Conservation (phyloP, 768 basidiomycete genomes). For the Cystobasidiopsis lactophilus region DNA sequence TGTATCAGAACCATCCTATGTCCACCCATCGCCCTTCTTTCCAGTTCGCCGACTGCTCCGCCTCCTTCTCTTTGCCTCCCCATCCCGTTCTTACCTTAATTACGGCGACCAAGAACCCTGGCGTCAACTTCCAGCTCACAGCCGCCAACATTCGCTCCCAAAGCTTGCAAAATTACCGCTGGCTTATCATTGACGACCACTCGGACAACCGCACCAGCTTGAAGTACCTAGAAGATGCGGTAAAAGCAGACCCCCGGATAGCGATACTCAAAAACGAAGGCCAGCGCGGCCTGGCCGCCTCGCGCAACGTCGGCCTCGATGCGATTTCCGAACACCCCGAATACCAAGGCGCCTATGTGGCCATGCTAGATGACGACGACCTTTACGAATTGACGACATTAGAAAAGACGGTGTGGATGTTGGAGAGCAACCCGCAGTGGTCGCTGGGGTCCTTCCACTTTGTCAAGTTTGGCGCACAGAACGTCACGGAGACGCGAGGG, state of each 20-base stretch:
- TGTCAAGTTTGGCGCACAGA: conserved; percentile 15
- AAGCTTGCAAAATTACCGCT: conserved; percentile 14
- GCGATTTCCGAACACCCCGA: neutral
- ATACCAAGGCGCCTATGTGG: neutral
- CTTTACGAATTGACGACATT: conserved; percentile 17
- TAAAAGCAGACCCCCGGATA: conserved; percentile 9
- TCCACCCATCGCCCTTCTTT: conserved; percentile 6
- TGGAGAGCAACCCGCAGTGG: conserved; percentile 14
- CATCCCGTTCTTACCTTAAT: conserved; percentile 14
- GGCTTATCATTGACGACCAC: conserved; percentile 18
- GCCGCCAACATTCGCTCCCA: conserved; percentile 12
- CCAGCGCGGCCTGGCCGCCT: conserved; percentile 3
- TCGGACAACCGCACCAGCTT: neutral
- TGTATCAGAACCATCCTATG: conserved; percentile 14
- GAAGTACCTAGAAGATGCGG: neutral
- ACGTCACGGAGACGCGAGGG: conserved; percentile 16
- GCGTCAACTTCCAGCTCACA: conserved; percentile 9
- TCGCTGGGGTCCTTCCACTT: conserved; percentile 13
- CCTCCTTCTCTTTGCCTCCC: neutral
- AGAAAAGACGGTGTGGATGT: conserved; percentile 17
- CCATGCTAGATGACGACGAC: conserved; percentile 5
- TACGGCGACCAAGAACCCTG: conserved; percentile 16
- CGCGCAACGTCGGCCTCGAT: conserved; percentile 12
- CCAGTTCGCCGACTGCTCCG: conserved; percentile 13
- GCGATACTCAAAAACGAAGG: conserved; percentile 6